Conservation (phyloP, 371 early-diverging fungal species). For the Mortierella sp. region DNA sequence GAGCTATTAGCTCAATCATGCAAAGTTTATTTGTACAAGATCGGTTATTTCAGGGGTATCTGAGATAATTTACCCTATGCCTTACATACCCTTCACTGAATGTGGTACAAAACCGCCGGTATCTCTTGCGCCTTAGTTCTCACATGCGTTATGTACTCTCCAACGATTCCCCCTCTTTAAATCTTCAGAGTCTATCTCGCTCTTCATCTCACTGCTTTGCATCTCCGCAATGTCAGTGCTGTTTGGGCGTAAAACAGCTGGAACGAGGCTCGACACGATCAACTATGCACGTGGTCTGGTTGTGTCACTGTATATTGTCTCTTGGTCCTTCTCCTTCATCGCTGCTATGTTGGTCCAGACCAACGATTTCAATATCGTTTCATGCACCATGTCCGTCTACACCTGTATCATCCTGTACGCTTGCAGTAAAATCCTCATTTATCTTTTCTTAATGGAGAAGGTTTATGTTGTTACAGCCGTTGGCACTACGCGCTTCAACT, state of each 20-base stretch:
- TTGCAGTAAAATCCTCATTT: constrained; percentile 60
- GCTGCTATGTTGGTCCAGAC: constrained; percentile 66
- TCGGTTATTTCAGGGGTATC: constrained; percentile 5
- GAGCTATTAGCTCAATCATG: not conserved
- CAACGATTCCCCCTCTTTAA: not conserved
- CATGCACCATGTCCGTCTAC: constrained; percentile 63
- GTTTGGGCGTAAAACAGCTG: constrained; percentile 68
- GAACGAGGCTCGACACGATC: constrained; percentile 50
- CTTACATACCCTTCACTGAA: not conserved
- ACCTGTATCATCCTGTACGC: constrained; percentile 60
- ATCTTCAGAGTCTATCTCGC: constrained; percentile 29
- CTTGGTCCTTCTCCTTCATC: constrained; percentile 66
- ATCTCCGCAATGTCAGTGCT: constrained; percentile 65
- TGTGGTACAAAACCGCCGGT: not conserved
- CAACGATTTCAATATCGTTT: constrained; percentile 65
- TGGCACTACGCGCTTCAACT: constrained; percentile 32
- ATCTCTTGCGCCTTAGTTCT: not conserved
- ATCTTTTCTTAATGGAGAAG: constrained; percentile 70
- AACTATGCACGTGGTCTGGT: constrained; percentile 64
- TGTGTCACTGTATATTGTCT: constrained; percentile 56
- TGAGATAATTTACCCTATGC: not conserved
- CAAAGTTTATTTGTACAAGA: constrained; percentile 1
- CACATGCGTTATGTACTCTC: not conserved
- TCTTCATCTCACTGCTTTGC: constrained; percentile 56
- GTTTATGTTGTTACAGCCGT: constrained; percentile 56